Evolutionary conservation across 2,329 filamentous ascomycete species (phyloP), one percentile per base, ranked within the genome.

Genomic region (Didymella segeticola): DNA sequence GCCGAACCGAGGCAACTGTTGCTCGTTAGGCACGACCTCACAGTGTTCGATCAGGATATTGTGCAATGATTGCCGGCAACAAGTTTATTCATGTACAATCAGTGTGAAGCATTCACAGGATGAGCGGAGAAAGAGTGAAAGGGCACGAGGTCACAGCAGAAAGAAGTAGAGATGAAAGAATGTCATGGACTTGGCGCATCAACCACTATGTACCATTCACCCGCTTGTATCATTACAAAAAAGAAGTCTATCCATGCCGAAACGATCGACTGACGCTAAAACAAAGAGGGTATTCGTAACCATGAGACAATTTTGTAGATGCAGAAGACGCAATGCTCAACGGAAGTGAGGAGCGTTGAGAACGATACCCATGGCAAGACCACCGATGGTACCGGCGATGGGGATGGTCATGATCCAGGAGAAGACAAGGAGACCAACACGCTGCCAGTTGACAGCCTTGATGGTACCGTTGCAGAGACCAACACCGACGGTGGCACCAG

Each of bases 401-500:
- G 85, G 86, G 37, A 89, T 85, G 2, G 29, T 89, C 65, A 80
- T 75, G 67, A 89, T 80, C 86, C 89, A 92, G 0, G 84, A 85
- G 49, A 89, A 75, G 43, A 89, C 63, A 55, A 92, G 72, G 7
- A 90, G 83, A 34, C 81, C 83, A 9, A 92, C 86, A 71, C 87
- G 86, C 75, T 90, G 72, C 62, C 64, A 92, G 82, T 92, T 92
- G 66, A 92, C 86, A 1, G 89, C 88, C 77, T 85, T 88, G 53
- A 85, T 58, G 23, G 82, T 86, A 27, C 88, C 88, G 71, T 91
- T 91, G 81, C 88, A 91, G 17, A 92, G 84, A 69, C 88, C 89
- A 42, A 92, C 89, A 55, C 89, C 89, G 37, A 91, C 86, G 0
- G 88, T 91, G 22, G 89, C 89, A 48, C 89, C 89, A 12, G 89